A percentile compares a stretch with the other conserved stretches of the same genome.
Evolutionary conservation across 1,284 basidiomycete genomes (phyloP).

Genomic region (Cystobasidium slooffiae): DNA sequence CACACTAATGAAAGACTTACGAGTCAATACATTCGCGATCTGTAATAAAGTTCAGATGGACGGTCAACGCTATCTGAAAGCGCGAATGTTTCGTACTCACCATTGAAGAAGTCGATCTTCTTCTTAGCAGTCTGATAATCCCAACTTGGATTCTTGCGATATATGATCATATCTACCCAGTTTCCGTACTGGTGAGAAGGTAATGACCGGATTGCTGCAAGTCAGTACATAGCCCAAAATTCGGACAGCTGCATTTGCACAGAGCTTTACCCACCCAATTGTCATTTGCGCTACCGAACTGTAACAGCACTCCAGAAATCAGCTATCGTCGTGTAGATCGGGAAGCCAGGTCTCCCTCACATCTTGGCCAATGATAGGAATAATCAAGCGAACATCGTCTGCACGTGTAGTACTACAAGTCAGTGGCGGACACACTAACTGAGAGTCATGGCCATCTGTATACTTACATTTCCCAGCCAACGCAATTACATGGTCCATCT

Average conservation of each 20-base stretch:
- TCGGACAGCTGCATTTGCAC: neutral
- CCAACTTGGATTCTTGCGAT: constrained; percentile 47
- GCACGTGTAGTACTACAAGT: neutral
- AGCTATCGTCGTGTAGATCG: neutral
- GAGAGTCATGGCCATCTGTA: neutral
- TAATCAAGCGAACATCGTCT: constrained; percentile 51
- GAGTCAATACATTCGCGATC: constrained; percentile 51
- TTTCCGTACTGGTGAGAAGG: constrained; percentile 46
- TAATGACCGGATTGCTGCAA: too few relatives aligned
- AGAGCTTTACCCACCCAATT: constrained; percentile 30
- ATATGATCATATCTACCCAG: constrained; percentile 40
- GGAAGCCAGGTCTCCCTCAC: constrained; percentile 42
- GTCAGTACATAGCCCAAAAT: neutral
- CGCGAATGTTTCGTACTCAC: neutral
- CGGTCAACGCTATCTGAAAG: neutral
- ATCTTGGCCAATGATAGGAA: constrained; percentile 52
- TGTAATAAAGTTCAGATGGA: neutral
- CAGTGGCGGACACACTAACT: neutral
- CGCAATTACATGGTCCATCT: constrained; percentile 48
- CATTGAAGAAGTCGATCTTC: constrained; percentile 37
- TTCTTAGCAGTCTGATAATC: constrained; percentile 23
- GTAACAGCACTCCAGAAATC: neutral
- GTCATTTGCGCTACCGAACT: constrained; percentile 41
- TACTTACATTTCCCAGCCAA: constrained; percentile 48
- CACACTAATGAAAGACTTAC: neutral